Evolutionary conservation across 2,329 filamentous ascomycete genomes (phyloP).

Genomic region (Calonectria henricotiae): DNA sequence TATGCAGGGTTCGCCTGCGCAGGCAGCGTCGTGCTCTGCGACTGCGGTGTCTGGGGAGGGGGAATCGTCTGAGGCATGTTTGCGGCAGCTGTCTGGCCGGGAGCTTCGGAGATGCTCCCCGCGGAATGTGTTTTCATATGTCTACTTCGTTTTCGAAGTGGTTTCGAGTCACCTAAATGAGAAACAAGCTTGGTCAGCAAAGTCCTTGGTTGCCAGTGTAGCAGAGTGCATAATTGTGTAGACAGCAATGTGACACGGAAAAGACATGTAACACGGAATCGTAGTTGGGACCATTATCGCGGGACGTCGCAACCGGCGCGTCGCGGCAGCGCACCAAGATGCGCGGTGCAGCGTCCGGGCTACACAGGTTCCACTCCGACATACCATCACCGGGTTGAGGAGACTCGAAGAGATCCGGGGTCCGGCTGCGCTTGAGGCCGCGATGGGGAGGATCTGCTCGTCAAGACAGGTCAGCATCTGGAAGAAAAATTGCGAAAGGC

Average conservation of each 20-base stretch:
- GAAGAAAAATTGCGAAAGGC: slow-evolving; percentile 17
- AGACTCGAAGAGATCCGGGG: slow-evolving; percentile 76
- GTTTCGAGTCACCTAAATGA: slow-evolving; percentile 65
- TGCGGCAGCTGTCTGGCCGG: slow-evolving; percentile 69
- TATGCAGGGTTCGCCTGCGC: slow-evolving; percentile 62
- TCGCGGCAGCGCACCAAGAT: slow-evolving; percentile 50
- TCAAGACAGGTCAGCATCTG: slow-evolving; percentile 50
- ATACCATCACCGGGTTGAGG: slow-evolving; percentile 77
- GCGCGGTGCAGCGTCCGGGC: slow-evolving; percentile 57
- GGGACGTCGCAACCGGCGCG: slow-evolving; percentile 42
- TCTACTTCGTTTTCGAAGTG: slow-evolving; percentile 72
- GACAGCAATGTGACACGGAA: slow-evolving; percentile 54
- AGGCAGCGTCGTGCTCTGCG: slow-evolving; percentile 65
- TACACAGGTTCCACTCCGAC: slow-evolving; percentile 63
- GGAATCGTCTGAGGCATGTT: slow-evolving; percentile 59
- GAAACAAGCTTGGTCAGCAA: slow-evolving; percentile 53
- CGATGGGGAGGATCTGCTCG: slow-evolving; percentile 71
- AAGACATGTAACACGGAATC: slow-evolving; percentile 54
- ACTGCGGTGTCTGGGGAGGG: slow-evolving; percentile 72
- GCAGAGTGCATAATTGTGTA: slow-evolving; percentile 33
- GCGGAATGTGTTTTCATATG: slow-evolving; percentile 73
- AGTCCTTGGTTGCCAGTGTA: slow-evolving; percentile 17
- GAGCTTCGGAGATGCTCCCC: slow-evolving; percentile 71
- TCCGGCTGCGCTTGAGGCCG: slow-evolving; percentile 85
- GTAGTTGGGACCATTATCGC: slow-evolving; percentile 40